Percentiles rank a stretch among this genome's conserved stretches.
Conservation (phyloP, 441 rosid genomes). For the Francoa sonchifolia region DNA sequence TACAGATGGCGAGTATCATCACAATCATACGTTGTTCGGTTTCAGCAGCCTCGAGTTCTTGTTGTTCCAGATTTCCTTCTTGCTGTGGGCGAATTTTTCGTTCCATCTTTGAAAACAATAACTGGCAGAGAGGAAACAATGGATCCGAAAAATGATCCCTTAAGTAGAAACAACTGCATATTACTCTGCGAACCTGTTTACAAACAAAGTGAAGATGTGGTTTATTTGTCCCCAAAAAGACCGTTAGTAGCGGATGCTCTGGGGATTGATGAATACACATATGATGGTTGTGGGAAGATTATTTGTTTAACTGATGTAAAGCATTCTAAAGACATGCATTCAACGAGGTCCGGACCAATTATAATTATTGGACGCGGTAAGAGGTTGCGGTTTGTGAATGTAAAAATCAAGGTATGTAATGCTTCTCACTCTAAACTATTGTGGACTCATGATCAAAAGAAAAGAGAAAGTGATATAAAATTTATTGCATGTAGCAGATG, state of each 20-base stretch:
- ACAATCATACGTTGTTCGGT: constrained; percentile 72
- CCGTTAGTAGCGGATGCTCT: constrained; percentile 76
- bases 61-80: constrained; percentile 98
- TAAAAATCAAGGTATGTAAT: constrained; percentile 76
- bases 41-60: constrained; percentile 95
- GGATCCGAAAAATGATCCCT: constrained; percentile 94
- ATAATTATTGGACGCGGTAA: constrained; percentile 86
- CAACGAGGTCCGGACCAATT: constrained; percentile 51
- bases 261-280: constrained; percentile 71
- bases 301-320: constrained; percentile 52
- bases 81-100: constrained; percentile 89
- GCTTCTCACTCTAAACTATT: no score
- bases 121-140: constrained; percentile 88
- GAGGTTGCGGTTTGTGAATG: constrained; percentile 77
- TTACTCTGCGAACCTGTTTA: constrained; percentile 57
- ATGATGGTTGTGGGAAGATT: constrained; percentile 88
- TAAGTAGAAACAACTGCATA: constrained; percentile 54
- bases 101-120: constrained; percentile 78
- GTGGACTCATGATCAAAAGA: no score
- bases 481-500: no score
- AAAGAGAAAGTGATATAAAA: no score
- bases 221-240: constrained; percentile 69
- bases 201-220: constrained; percentile 72
- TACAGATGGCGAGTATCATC: constrained; percentile 87
- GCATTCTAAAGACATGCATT: constrained; percentile 34